Base-by-base conservation (phyloP, 352 stramenopile genomes). In the Globisporangium radiosum region DNA sequence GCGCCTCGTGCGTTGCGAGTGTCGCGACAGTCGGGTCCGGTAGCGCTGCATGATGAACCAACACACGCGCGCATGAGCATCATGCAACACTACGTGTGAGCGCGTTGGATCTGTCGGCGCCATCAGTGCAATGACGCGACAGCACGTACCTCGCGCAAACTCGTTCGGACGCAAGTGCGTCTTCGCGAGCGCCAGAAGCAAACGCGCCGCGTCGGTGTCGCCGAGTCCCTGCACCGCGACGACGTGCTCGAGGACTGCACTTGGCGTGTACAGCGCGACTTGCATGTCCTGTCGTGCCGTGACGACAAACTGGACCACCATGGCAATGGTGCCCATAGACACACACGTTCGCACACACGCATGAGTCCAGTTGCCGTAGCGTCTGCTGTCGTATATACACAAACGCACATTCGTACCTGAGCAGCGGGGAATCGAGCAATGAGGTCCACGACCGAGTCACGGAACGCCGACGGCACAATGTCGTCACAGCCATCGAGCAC, bases 401-500 rank as follows among this genome's bases (percentile, higher is more conserved):
- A 50, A 15, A 42, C 25, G 43, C 25, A 33, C 25, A 33, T 33
- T 15, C 57, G 9, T 65, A 87, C 74, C 66, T 89, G 79, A 3
- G 83, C 68, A 44, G 54, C 56, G 7, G 72, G 64, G 42, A 77
- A 81, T 19, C 56, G 58, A 33, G 63, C 67, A 33, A 75, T 50
- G 3, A 81, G 76, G 15, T 70, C 66, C 14, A 74, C 58, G 36
- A 87, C 60, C 48, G 68, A 86, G 45, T 85, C 56, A 15, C 72
- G 69, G 19, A 88, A 66, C 58, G 70, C 42, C 19, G 56, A 64
- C 44, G 65, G 52, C 11, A 70, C 54, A 2, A 88, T 59, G 1
- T 69, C 52, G 51, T 91, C 81, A 39, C 81, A 91, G n/a, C 72
- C 78, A 47, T 91, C 81, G 15, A 91, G 60, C 48, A 88, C 58